Conservation (phyloP, 163 green algal species). For the Prototheca wickerhamii region DNA sequence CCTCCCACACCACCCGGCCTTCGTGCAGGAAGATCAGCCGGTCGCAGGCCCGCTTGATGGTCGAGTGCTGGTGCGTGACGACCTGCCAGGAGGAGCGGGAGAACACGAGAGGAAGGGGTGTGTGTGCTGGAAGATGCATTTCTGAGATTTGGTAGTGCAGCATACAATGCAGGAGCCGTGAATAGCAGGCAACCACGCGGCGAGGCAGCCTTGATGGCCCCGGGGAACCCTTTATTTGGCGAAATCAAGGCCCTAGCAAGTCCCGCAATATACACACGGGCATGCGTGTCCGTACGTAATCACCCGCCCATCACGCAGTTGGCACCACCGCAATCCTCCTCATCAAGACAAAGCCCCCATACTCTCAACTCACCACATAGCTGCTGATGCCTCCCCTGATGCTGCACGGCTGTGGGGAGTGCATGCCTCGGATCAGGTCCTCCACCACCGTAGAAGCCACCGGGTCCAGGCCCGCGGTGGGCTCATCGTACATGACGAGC, state of each 20-base stretch:
- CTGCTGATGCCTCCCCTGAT: background rate
- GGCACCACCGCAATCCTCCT: too few species aligned
- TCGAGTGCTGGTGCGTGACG: constrained; percentile 97
- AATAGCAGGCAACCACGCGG: too few species aligned
- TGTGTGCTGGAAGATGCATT: background rate
- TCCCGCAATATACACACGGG: background rate
- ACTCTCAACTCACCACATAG: background rate
- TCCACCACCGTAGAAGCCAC: constrained; percentile 96
- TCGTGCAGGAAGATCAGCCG: constrained; percentile 95
- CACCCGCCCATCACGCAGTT: background rate
- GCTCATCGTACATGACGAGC: constrained; percentile 99
- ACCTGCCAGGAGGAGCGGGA: constrained; percentile 85
- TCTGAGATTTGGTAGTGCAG: background rate
- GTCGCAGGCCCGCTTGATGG: constrained; percentile 87
- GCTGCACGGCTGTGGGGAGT: constrained; percentile 24
- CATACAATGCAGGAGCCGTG: background rate
- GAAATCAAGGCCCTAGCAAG: too few species aligned
- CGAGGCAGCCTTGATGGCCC: too few species aligned
- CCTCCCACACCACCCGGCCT: constrained; percentile 93
- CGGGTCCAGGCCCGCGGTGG: constrained; percentile 94
- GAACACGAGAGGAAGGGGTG: background rate
- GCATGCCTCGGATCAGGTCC: constrained; percentile 90
- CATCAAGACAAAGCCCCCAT: background rate
- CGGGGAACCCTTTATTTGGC: too few species aligned
- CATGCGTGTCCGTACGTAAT: background rate